phyloP scores from a whole-genome alignment of 768 basidiomycete genomes.

The Rhodotorula paludigena region DNA sequence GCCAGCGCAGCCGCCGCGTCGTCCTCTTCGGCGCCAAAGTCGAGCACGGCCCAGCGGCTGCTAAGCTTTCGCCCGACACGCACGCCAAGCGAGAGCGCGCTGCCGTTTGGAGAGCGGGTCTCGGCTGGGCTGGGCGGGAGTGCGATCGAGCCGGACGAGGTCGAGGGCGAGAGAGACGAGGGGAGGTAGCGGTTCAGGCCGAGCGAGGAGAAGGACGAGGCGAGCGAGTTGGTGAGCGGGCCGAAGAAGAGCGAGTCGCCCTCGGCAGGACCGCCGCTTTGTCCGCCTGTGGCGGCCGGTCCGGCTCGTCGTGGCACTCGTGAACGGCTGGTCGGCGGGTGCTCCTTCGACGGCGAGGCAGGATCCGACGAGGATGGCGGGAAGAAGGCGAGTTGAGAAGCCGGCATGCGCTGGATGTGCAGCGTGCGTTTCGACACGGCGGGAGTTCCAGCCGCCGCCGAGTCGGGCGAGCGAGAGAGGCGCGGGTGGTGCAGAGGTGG shows the following conservation, averaged over 20 bases:
- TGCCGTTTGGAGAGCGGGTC: neutral
- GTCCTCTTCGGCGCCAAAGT: constrained; percentile 17
- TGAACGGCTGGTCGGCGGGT: too few relatives aligned
- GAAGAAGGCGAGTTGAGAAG: constrained; percentile 29
- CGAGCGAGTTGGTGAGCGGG: constrained; percentile 5
- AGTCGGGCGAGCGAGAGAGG: neutral
- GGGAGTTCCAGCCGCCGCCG: neutral
- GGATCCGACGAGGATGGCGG: constrained; percentile 7
- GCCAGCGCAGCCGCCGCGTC: neutral
- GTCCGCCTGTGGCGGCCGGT: too few relatives aligned
- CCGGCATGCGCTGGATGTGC: constrained; percentile 18
- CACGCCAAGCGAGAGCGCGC: too few relatives aligned
- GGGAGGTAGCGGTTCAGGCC: neutral
- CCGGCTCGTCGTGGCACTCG: too few relatives aligned
- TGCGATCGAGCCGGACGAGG: neutral
- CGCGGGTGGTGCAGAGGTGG: neutral
- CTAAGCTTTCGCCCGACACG: too few relatives aligned
- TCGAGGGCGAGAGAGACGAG: neutral
- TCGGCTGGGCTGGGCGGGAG: neutral
- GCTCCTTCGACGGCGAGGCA: neutral
- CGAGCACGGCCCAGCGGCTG: constrained; percentile 5
- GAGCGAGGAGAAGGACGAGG: neutral
- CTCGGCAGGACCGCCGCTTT: too few relatives aligned
- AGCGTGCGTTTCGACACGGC: constrained; percentile 15
- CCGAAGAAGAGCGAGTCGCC: constrained; percentile 20